Percentiles rank a stretch among this genome's conserved stretches.
These are phyloP conservation scores for Xenoacremonium recifei DNA, from an alignment of 2,329 filamentous ascomycete genomes.

Conservation along the genomic window DNA sequence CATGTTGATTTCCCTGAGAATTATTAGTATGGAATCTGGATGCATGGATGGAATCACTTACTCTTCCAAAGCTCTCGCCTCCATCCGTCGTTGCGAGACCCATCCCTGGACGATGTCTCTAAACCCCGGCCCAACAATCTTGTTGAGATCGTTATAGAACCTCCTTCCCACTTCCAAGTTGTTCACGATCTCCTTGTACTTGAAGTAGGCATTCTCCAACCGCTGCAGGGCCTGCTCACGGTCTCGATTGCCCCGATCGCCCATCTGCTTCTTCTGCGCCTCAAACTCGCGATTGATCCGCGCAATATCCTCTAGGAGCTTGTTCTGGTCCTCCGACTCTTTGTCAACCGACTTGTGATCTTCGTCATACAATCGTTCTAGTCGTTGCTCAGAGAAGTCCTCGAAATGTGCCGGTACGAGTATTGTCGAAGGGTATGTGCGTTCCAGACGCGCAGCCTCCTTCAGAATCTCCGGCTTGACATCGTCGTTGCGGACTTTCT, in stretches of 20 bases:
- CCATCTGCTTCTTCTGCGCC: constrained; percentile 65
- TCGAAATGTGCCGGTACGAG: constrained; percentile 92
- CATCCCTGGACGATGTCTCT: constrained; percentile 76
- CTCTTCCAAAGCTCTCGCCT: constrained; percentile 77
- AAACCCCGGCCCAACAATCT: constrained; percentile 77
- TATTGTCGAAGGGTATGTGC: constrained; percentile 78
- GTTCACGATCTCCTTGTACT: constrained; percentile 92
- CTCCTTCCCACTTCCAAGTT: constrained; percentile 90
- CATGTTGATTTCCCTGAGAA: constrained; percentile 50
- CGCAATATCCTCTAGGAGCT: constrained; percentile 65
- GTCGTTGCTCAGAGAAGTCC: constrained; percentile 78
- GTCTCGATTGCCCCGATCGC: constrained; percentile 61
- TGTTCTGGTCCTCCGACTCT: constrained; percentile 75
- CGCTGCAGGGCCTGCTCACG: constrained; percentile 84
- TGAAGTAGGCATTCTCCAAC: constrained; percentile 87
- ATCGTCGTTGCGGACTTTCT: constrained; percentile 82
- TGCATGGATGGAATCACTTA: constrained; percentile 42
- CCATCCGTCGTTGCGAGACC: constrained; percentile 75
- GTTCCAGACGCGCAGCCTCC: constrained; percentile 82
- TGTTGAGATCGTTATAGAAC: constrained; percentile 95
- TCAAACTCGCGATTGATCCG: constrained; percentile 79
- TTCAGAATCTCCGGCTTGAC: constrained; percentile 80
- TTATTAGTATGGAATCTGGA: constrained; percentile 2
- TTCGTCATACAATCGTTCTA: constrained; percentile 73
- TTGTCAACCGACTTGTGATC: constrained; percentile 70